Conservation (phyloP, 345 rosid species). For the Cardamine resedifolia region DNA sequence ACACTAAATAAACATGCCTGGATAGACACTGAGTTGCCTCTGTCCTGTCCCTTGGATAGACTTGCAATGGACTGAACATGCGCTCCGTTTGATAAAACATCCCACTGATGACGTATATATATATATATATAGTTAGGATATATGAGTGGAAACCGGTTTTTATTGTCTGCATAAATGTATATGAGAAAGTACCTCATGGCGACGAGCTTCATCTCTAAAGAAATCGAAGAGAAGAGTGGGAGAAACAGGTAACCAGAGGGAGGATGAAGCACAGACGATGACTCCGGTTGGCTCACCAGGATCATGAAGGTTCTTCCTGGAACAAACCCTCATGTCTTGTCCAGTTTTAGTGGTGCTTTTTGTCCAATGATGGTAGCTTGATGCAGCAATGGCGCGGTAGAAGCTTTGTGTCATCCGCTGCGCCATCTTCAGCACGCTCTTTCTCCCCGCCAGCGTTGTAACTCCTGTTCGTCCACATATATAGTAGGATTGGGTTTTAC, state of each 20-base stretch:
- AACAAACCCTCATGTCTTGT: conserved; percentile 83
- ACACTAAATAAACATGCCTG: conserved; percentile 46
- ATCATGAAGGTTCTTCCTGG: conserved; percentile 89
- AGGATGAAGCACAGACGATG: conserved; percentile 85
- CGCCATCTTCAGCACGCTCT: conserved; percentile 87
- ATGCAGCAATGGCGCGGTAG: conserved; percentile 82
- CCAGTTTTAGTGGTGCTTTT: conserved; percentile 87
- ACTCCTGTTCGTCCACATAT: conserved; percentile 57
- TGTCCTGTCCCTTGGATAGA: conserved; percentile 87
- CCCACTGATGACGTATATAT: conserved; percentile 63
- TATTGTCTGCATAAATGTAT: neutral
- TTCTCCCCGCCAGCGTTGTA: conserved; percentile 90
- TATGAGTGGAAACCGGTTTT: conserved; percentile 1
- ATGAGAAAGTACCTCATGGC: conserved; percentile 62
- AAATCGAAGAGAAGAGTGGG: conserved; percentile 73
- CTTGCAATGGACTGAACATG: conserved; percentile 72
- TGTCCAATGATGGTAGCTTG: conserved; percentile 92
- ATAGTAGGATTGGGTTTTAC: neutral
- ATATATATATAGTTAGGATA: no score
- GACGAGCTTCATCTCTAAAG: conserved; percentile 79
- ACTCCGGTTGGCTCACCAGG: conserved; percentile 94
- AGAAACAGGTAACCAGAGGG: conserved; percentile 81
- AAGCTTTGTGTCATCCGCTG: conserved; percentile 89
- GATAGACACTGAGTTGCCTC: conserved; percentile 87
- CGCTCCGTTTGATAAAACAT: conserved; percentile 68